phyloP scores from a whole-genome alignment of 2,329 filamentous ascomycete species.

The Fusarium austroafricanum region DNA sequence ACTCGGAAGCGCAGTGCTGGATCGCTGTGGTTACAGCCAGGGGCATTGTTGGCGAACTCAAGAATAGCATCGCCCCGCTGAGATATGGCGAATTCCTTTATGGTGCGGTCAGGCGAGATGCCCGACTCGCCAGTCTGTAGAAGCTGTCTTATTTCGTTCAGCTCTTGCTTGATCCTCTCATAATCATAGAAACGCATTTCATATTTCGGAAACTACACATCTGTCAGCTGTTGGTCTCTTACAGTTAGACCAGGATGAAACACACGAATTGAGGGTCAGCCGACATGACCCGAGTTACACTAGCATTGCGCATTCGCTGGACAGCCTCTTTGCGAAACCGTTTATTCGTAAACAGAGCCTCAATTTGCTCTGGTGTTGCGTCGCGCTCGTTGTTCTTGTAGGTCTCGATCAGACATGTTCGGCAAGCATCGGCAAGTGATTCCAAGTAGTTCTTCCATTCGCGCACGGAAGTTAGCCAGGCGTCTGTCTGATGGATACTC shows the following conservation, averaged over 20 bases:
- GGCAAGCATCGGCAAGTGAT: slow-evolving; percentile 55
- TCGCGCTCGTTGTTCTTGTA: slow-evolving; percentile 60
- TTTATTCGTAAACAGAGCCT: slow-evolving; percentile 57
- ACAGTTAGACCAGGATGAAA: not conserved
- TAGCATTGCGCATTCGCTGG: slow-evolving; percentile 59
- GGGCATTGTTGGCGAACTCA: slow-evolving; percentile 61
- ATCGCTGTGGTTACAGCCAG: slow-evolving; percentile 47
- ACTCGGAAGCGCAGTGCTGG: slow-evolving; percentile 63
- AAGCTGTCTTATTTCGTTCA: slow-evolving; percentile 55
- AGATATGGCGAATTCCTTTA: slow-evolving; percentile 58
- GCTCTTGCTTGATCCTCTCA: slow-evolving; percentile 57
- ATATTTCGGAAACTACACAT: slow-evolving; percentile 55
- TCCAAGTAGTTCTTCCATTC: slow-evolving; percentile 60
- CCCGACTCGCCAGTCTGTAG: slow-evolving; percentile 56
- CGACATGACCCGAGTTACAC: slow-evolving; percentile 56
- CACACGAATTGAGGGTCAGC: slow-evolving; percentile 58
- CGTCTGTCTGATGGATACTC: slow-evolving; percentile 46
- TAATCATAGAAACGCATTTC: slow-evolving; percentile 62
- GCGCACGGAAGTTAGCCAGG: slow-evolving; percentile 54
- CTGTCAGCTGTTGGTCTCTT: slow-evolving; percentile 11
- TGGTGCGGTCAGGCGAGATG: slow-evolving; percentile 53
- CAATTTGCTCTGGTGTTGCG: slow-evolving; percentile 56
- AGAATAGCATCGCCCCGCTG: slow-evolving; percentile 62
- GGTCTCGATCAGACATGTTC: slow-evolving; percentile 56
- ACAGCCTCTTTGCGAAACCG: slow-evolving; percentile 57